Percentiles rank a stretch among this genome's conserved stretches.
phyloP scores from a whole-genome alignment of 1,284 basidiomycete species.

The Ganoderma lingzhi region DNA sequence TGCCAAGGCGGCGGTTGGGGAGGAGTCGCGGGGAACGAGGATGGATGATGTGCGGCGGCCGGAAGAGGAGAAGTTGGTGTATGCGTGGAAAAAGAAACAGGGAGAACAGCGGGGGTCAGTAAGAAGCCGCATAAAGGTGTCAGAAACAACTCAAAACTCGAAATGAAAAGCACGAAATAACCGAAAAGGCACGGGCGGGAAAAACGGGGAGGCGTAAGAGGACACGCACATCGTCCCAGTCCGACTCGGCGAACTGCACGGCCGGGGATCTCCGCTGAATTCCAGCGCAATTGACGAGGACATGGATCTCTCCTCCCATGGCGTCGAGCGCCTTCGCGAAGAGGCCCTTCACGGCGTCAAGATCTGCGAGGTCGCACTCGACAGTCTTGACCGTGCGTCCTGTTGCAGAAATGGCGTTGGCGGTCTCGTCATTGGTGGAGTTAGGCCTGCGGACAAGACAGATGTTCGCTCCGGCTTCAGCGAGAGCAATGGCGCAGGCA shows the following conservation, averaged over 20 bases:
- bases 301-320: slow-evolving; percentile 77
- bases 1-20: slow-evolving; percentile 23
- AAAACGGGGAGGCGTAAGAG: slow-evolving; percentile 26
- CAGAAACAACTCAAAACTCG: slow-evolving; percentile 33
- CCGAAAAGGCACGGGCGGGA: slow-evolving; percentile 21
- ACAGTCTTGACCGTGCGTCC: slow-evolving; percentile 60
- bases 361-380: slow-evolving; percentile 80
- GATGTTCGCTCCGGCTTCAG: slow-evolving; percentile 83
- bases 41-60: slow-evolving; percentile 28
- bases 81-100: slow-evolving; percentile 28
- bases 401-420: slow-evolving; percentile 57
- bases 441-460: slow-evolving; percentile 77
- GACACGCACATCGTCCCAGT: slow-evolving; percentile 88
- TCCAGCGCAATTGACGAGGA: slow-evolving; percentile 95
- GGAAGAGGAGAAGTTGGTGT: slow-evolving; percentile 26
- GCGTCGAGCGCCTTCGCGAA: slow-evolving; percentile 70
- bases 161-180: slow-evolving; percentile 12
- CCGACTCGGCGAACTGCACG: slow-evolving; percentile 82
- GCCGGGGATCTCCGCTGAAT: slow-evolving; percentile 90
- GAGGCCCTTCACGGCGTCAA: slow-evolving; percentile 69
- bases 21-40: slow-evolving; percentile 21
- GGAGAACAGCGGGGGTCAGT: slow-evolving; percentile 31
- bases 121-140: slow-evolving; percentile 21
- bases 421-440: slow-evolving; percentile 63
- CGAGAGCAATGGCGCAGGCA: slow-evolving; percentile 76